Conservation (phyloP, 2,329 filamentous ascomycete genomes). For the Neofusicoccum sp. region DNA sequence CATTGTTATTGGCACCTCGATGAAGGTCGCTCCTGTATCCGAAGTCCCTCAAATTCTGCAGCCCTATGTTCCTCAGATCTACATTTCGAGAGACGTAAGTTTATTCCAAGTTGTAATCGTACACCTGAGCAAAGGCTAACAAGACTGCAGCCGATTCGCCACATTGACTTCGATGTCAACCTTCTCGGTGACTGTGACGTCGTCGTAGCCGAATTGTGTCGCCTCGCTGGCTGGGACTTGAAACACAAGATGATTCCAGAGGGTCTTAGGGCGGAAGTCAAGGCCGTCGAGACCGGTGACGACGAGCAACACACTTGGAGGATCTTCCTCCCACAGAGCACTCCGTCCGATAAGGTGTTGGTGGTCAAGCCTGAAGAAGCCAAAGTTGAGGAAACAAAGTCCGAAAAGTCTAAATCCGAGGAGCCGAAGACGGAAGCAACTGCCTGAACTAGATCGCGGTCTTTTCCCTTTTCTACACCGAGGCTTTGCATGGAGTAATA, state of each 20-base stretch:
- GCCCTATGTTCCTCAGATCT: conserved; percentile 80
- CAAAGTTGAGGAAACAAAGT: background rate
- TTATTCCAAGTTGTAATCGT: background rate
- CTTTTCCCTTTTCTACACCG: background rate
- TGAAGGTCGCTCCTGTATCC: conserved; percentile 93
- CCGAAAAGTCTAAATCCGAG: conserved; percentile 25
- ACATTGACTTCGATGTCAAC: conserved; percentile 95
- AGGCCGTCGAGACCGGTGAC: conserved; percentile 27
- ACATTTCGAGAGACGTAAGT: conserved; percentile 73
- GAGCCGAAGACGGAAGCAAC: conserved; percentile 24
- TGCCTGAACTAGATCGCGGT: conserved; percentile 16
- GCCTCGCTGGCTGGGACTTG: conserved; percentile 76
- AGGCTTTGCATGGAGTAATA: background rate
- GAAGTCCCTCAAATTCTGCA: conserved; percentile 83
- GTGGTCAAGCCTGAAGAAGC: background rate
- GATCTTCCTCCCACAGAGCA: background rate
- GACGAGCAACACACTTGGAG: conserved; percentile 26
- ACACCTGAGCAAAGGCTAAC: conserved; percentile 20
- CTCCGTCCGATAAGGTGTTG: background rate
- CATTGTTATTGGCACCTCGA: conserved; percentile 90
- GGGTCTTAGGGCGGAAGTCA: conserved; percentile 60
- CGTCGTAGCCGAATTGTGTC: conserved; percentile 81
- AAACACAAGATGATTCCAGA: conserved; percentile 79
- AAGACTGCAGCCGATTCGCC: conserved; percentile 63
- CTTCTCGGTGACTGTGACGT: conserved; percentile 93